phyloP scores from a whole-genome alignment of 2,329 filamentous ascomycete species.

The Fusarium hainanense region DNA sequence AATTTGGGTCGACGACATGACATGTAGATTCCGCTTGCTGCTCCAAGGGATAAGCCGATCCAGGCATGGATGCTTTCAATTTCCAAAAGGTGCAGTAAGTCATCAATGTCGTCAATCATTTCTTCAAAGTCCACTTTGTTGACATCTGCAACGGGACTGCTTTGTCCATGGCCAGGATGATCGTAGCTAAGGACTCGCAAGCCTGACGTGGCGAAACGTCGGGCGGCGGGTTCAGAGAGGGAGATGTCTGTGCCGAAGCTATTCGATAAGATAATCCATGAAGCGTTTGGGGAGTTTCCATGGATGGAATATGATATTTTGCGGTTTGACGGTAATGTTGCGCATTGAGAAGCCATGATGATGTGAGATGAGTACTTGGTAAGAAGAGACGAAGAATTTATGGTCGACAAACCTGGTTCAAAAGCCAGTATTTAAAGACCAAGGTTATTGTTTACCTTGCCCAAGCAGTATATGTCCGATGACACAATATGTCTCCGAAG shows the following conservation, averaged over 20 bases:
- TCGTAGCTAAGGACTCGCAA: constrained; percentile 12
- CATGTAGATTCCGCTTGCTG: constrained; percentile 1
- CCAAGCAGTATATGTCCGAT: not conserved
- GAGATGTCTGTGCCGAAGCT: constrained; percentile 3
- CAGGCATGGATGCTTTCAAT: not conserved
- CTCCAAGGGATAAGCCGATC: constrained; percentile 12
- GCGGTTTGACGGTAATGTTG: not conserved
- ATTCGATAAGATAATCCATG: constrained; percentile 1
- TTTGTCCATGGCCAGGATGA: not conserved
- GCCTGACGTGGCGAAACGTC: not conserved
- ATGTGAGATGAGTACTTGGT: rapidly evolving
- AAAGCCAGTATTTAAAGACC: not conserved
- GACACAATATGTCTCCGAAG: not conserved
- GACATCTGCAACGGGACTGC: not conserved
- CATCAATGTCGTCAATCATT: not conserved
- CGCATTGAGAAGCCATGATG: not conserved
- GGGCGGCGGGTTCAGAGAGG: not conserved
- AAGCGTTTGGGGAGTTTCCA: rapidly evolving
- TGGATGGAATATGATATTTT: not conserved
- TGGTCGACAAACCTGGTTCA: not conserved
- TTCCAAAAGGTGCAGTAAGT: not conserved
- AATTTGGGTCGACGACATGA: not conserved
- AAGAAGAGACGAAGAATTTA: too few species aligned
- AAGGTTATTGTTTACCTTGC: rapidly evolving
- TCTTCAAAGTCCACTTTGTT: not conserved